Percentiles rank a stretch among this genome's conserved stretches.
phyloP scores from a whole-genome alignment of 2,329 filamentous ascomycete genomes.

The Neurospora sp. region DNA sequence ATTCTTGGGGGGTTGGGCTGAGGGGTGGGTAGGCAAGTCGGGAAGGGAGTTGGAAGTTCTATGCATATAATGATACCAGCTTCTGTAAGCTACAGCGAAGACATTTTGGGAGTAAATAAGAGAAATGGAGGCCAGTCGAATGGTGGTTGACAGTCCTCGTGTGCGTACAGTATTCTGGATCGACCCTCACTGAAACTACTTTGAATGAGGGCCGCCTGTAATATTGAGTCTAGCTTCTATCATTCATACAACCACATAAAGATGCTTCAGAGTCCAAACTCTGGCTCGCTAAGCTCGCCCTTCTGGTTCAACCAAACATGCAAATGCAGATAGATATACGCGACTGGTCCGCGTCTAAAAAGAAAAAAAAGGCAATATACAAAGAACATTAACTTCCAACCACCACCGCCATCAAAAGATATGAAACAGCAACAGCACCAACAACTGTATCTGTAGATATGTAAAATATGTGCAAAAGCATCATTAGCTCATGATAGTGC shows the following conservation, averaged over 20 bases:
- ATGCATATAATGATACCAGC: background rate
- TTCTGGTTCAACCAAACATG: background rate
- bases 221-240: background rate
- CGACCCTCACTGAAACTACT: too few species aligned
- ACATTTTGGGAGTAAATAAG: background rate
- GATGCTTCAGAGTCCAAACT: background rate
- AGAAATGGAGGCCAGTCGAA: background rate
- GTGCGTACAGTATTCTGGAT: too few species aligned
- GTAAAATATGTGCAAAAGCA: background rate
- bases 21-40: background rate
- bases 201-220: background rate
- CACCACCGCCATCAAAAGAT: background rate
- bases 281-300: background rate
- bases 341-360: background rate
- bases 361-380: background rate
- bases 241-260: background rate
- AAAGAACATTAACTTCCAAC: background rate
- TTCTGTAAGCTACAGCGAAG: background rate
- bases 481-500: background rate
- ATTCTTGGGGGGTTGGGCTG: background rate
- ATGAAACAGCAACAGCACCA: background rate
- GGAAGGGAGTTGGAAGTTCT: background rate
- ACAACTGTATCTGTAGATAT: background rate
- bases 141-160: background rate
- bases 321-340: background rate